Conservation (phyloP, 2,329 filamentous ascomycete genomes). For the Xylariaceae sp. region DNA sequence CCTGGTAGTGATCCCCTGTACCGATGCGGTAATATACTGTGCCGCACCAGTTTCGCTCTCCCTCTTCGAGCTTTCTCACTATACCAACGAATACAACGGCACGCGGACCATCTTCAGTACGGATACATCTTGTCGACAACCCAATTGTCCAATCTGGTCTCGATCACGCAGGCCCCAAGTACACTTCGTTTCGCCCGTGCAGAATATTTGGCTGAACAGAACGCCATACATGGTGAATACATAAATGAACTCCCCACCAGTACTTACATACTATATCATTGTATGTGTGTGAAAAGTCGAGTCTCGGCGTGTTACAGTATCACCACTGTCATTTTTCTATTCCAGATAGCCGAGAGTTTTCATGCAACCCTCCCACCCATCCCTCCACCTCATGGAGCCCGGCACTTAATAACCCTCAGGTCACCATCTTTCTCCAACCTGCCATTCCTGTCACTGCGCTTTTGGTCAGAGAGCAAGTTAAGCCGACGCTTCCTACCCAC, state of each 20-base stretch:
- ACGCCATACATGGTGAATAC: not conserved
- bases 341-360: slow-evolving; percentile 11
- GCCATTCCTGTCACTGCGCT: not conserved
- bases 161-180: not conserved
- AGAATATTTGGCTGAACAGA: not conserved
- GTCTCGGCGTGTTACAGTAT: slow-evolving; percentile 11
- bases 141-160: not conserved
- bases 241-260: slow-evolving; percentile 3
- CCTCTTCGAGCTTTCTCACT: not conserved
- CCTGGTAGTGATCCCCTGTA: not conserved
- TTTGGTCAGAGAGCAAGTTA: slow-evolving; percentile 8
- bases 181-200: not conserved
- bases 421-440: not conserved
- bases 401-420: slow-evolving; percentile 1
- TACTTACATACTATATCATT: not conserved
- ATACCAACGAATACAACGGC: not conserved
- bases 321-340: not conserved
- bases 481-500: slow-evolving; percentile 8
- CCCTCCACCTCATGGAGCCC: not conserved
- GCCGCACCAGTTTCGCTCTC: not conserved
- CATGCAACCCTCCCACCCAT: slow-evolving; percentile 2
- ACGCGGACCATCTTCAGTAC: not conserved
- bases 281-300: not conserved
- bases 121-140: not conserved
- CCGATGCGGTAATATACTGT: not conserved